Percentiles rank a stretch among this genome's conserved stretches.
Conservation (phyloP, 768 basidiomycete species). For the Trametes villosa region DNA sequence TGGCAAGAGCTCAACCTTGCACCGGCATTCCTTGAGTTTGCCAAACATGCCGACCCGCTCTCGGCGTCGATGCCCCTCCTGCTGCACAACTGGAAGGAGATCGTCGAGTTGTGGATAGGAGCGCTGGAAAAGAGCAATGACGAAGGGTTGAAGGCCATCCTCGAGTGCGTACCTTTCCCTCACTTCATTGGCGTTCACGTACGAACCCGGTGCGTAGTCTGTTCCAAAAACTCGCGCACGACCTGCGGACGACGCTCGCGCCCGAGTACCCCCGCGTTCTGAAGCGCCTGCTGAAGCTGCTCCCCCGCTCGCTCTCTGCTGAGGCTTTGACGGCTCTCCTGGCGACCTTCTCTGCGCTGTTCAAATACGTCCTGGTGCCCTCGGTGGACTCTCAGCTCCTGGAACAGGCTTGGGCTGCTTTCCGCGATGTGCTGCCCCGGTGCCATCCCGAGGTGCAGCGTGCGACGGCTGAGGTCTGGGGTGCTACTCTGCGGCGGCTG, state of each 20-base stretch:
- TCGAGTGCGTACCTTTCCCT: constrained; percentile 60
- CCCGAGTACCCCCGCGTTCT: constrained; percentile 65
- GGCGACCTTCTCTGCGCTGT: constrained; percentile 67
- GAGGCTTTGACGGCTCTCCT: constrained; percentile 64
- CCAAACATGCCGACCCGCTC: constrained; percentile 59
- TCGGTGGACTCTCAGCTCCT: constrained; percentile 56
- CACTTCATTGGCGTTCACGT: neutral
- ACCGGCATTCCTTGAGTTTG: constrained; percentile 73
- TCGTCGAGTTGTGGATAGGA: constrained; percentile 66
- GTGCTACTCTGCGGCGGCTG: constrained; percentile 70
- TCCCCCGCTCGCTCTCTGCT: constrained; percentile 63
- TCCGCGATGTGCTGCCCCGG: constrained; percentile 54
- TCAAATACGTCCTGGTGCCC: constrained; percentile 75
- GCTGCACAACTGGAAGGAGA: constrained; percentile 76
- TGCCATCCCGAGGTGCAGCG: constrained; percentile 76
- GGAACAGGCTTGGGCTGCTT: constrained; percentile 60
- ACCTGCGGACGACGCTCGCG: constrained; percentile 76
- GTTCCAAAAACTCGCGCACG: constrained; percentile 77
- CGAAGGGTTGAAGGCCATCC: constrained; percentile 71
- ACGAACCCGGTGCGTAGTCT: constrained; percentile 49
- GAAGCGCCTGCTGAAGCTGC: constrained; percentile 55
- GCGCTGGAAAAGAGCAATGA: constrained; percentile 65
- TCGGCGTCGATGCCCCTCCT: constrained; percentile 80
- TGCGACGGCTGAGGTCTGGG: constrained; percentile 89
- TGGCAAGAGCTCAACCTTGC: constrained; percentile 84